Evolutionary conservation across 495 filamentous ascomycete species (phyloP).

Genomic region (Pseudevernia furfuracea): DNA sequence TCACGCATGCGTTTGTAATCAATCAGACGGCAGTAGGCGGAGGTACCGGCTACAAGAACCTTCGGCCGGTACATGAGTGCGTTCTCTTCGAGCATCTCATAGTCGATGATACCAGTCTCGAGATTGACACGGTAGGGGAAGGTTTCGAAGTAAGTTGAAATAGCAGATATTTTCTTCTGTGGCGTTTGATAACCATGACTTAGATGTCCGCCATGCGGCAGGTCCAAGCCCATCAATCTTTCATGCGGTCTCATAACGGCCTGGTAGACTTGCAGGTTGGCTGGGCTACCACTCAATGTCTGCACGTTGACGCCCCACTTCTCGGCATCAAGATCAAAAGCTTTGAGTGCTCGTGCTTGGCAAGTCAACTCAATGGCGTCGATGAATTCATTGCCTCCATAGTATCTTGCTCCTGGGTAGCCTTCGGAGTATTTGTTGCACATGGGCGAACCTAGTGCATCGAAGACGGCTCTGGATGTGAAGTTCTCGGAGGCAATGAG

Average conservation of each 20-base stretch:
- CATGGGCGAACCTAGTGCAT: constrained; percentile 84
- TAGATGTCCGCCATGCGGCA: constrained; percentile 96
- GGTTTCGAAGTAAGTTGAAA: constrained; percentile 93
- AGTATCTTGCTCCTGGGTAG: constrained; percentile 97
- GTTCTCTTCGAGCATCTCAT: constrained; percentile 85
- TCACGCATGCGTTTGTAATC: constrained; percentile 96
- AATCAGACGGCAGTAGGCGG: constrained; percentile 96
- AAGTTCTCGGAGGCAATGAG: constrained; percentile 94
- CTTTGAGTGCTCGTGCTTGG: constrained; percentile 88
- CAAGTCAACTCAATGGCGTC: constrained; percentile 92
- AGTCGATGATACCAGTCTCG: constrained; percentile 95
- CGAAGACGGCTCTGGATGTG: constrained; percentile 81
- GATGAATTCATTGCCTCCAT: constrained; percentile 98
- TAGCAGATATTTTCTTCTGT: constrained; percentile 82
- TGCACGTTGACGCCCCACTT: constrained; percentile 99
- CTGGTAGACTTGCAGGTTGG: constrained; percentile 98
- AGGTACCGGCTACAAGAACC: constrained; percentile 92
- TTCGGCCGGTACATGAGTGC: constrained; percentile 93
- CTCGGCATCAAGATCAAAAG: constrained; percentile 75
- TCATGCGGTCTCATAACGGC: constrained; percentile 94
- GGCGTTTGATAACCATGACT: constrained; percentile 98
- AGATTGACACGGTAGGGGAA: constrained; percentile 87
- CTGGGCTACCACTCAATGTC: constrained; percentile 74
- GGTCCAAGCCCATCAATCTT: constrained; percentile 91
- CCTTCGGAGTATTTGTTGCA: constrained; percentile 99